Conservation (phyloP, 108 stramenopile genomes). For the Seminavis robusta region DNA sequence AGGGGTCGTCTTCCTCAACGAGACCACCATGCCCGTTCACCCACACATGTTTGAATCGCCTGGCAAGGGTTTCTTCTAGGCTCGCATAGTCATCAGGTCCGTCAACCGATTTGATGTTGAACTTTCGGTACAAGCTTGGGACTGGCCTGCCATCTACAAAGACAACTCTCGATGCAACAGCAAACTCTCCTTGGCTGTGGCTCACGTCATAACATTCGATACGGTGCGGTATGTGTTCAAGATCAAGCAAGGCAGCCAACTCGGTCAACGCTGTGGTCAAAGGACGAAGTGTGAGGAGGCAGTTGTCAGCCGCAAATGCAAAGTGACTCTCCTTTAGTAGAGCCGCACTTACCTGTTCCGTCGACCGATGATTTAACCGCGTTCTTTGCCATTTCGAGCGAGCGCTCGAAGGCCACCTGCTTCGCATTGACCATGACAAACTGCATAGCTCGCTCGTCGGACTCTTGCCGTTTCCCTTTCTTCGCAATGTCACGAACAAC, state of each 20-base stretch:
- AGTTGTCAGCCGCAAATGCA: too few relatives aligned
- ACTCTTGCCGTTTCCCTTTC: constrained; percentile 28
- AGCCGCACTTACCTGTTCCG: too few relatives aligned
- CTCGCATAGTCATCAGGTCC: constrained; percentile 69
- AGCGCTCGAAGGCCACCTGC: constrained; percentile 23
- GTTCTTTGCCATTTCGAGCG: background rate
- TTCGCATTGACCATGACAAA: constrained; percentile 46
- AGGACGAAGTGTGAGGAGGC: too few relatives aligned
- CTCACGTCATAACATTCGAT: constrained; percentile 82
- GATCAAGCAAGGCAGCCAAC: constrained; percentile 30
- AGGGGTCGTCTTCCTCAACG: constrained; percentile 35
- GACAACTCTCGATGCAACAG: constrained; percentile 64
- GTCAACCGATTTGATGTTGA: constrained; percentile 48
- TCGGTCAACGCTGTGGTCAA: constrained; percentile 30
- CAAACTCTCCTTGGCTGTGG: constrained; percentile 60
- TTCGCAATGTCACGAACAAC: constrained; percentile 17
- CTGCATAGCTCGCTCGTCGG: constrained; percentile 41
- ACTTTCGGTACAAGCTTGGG: constrained; percentile 49
- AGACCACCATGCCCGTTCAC: constrained; percentile 5
- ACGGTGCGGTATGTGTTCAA: constrained; percentile 29
- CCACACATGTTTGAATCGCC: constrained; percentile 51
- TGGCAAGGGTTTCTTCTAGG: constrained; percentile 57
- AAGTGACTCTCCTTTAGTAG: too few relatives aligned
- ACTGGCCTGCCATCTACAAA: constrained; percentile 59
- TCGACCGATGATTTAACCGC: constrained; percentile 25